Percentiles rank a stretch among this genome's conserved stretches.
Evolutionary conservation across 2,329 filamentous ascomycete genomes (phyloP).

Genomic region (Aspergillus aculeatinus): DNA sequence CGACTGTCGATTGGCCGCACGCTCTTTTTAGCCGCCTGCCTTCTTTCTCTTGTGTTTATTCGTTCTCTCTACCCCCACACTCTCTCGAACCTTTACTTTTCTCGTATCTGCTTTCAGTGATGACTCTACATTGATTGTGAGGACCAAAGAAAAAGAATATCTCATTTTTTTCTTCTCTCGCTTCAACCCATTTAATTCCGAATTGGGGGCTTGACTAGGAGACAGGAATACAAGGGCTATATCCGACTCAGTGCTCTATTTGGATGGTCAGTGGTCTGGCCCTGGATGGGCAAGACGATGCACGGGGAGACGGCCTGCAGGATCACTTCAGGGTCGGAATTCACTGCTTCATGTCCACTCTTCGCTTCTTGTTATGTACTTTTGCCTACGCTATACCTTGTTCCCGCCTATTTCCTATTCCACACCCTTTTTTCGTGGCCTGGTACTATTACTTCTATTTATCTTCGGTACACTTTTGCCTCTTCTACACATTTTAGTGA

Average conservation of each 20-base stretch:
- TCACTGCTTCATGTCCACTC: slow-evolving; percentile 29
- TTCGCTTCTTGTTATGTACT: slow-evolving; percentile 43
- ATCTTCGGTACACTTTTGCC: slow-evolving; percentile 22
- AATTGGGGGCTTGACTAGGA: slow-evolving; percentile 26
- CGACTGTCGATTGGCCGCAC: slow-evolving; percentile 30
- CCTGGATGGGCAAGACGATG: slow-evolving; percentile 26
- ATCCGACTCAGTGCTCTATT: slow-evolving; percentile 12
- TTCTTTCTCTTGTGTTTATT: slow-evolving; percentile 29
- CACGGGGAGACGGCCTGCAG: slow-evolving; percentile 21
- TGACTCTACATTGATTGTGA: slow-evolving; percentile 31
- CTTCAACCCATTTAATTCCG: slow-evolving; percentile 22
- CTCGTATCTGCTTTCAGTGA: slow-evolving; percentile 33
- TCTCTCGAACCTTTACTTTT: slow-evolving; percentile 28
- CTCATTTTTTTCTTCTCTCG: slow-evolving; percentile 18
- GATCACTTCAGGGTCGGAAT: slow-evolving; percentile 20
- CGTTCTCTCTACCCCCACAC: slow-evolving; percentile 26
- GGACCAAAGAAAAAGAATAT: slow-evolving; percentile 27
- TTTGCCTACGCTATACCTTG: slow-evolving; percentile 39
- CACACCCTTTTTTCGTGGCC: slow-evolving; percentile 20
- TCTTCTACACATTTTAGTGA: slow-evolving; percentile 28
- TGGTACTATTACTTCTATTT: slow-evolving; percentile 22
- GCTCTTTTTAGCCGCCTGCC: slow-evolving; percentile 25
- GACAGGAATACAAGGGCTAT: slow-evolving; percentile 24
- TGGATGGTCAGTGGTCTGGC: slow-evolving; percentile 22
- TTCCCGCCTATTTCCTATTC: slow-evolving; percentile 28